phyloP scores from a whole-genome alignment of 2,329 filamentous ascomycete genomes.

The Phoma sp. region DNA sequence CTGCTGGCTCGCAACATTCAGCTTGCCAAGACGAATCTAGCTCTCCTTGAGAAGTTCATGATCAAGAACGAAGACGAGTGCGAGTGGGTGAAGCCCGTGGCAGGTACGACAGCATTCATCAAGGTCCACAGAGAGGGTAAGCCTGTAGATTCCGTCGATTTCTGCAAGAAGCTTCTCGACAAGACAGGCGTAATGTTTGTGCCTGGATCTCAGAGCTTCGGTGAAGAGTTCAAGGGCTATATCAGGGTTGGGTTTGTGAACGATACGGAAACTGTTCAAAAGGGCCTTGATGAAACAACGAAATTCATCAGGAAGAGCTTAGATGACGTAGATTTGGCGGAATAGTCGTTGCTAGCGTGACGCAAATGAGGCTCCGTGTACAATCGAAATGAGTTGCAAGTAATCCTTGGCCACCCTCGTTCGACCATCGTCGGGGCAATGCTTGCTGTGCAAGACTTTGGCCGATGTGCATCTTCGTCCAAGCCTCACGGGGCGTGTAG shows the following conservation, averaged over 20 bases:
- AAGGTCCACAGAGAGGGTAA: constrained; percentile 68
- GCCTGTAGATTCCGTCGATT: constrained; percentile 72
- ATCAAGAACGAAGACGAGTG: constrained; percentile 68
- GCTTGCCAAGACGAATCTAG: constrained; percentile 72
- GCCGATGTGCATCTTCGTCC: neutral
- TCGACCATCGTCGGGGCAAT: neutral
- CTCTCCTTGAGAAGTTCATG: constrained; percentile 71
- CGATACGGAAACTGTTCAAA: constrained; percentile 70
- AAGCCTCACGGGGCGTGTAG: neutral
- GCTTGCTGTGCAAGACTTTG: neutral
- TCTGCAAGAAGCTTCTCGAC: constrained; percentile 72
- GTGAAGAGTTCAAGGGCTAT: constrained; percentile 72
- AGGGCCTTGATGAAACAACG: constrained; percentile 65
- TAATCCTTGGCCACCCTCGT: too few species aligned
- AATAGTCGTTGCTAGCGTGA: constrained; percentile 17
- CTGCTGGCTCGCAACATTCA: constrained; percentile 69
- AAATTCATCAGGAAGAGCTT: constrained; percentile 64
- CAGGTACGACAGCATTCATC: constrained; percentile 81
- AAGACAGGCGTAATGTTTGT: constrained; percentile 76
- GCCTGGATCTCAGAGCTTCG: constrained; percentile 77
- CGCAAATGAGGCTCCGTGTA: too few species aligned
- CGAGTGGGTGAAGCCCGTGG: constrained; percentile 75
- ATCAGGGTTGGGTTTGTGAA: constrained; percentile 80
- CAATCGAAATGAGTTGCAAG: neutral
- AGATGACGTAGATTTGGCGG: constrained; percentile 56